These are phyloP conservation scores for Podosphaera xanthii DNA, from an alignment of 2,329 filamentous ascomycete genomes.

Conservation along the genomic window DNA sequence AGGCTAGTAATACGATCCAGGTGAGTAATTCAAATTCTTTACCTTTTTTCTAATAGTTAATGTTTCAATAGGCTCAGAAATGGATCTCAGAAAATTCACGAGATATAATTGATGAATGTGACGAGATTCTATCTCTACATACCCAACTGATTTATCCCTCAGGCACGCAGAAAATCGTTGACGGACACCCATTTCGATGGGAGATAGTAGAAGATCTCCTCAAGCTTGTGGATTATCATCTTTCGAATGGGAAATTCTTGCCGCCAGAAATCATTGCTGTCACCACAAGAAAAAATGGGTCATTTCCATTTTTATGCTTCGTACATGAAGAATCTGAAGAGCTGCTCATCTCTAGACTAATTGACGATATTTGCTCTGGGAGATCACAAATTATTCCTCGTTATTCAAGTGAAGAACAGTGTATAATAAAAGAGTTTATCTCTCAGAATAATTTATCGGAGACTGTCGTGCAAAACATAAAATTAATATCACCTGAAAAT, in stretches of 20 bases:
- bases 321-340: constrained; percentile 19
- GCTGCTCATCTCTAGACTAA: constrained; percentile 14
- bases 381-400: constrained; percentile 5
- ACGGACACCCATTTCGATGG: constrained; percentile 19
- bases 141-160: constrained; percentile 20
- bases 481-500: not conserved
- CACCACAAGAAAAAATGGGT: constrained; percentile 10
- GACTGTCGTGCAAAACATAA: not conserved
- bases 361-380: constrained; percentile 16
- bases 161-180: constrained; percentile 17
- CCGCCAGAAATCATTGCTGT: constrained; percentile 23
- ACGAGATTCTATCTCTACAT: constrained; percentile 18
- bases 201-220: constrained; percentile 14
- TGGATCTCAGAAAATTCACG: constrained; percentile 22
- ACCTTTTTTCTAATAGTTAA: not conserved
- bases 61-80: constrained; percentile 15
- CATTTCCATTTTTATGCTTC: constrained; percentile 26
- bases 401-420: not conserved
- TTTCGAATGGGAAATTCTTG: constrained; percentile 16
- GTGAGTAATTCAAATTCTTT: not conserved
- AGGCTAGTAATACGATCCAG: constrained; percentile 21
- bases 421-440: not conserved
- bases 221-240: constrained; percentile 12
- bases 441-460: not conserved
- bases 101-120: constrained; percentile 29